Evolutionary conservation across 768 basidiomycete genomes (phyloP), one percentile per base, ranked within the genome.

Genomic region (Cystobasidium onofrii): DNA sequence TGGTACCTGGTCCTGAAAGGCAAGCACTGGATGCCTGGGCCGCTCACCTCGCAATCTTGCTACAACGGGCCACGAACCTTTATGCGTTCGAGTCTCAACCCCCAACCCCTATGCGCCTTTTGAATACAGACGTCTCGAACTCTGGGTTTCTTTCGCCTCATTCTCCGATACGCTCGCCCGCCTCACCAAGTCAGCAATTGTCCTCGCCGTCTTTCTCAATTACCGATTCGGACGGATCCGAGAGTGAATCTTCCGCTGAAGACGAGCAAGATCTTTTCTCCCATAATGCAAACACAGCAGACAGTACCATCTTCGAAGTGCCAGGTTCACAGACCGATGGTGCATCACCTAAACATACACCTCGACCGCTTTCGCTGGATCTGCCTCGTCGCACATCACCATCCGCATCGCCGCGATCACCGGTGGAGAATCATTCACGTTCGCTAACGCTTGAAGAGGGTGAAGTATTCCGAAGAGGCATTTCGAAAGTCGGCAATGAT

Each of bases 401-500:
- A 25, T 6, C 33, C 6, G 20, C 39, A 12, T 67, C 73, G 23
- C 63, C 60, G 12, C 67, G 60, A 20, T 76, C 76, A 10, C 78
- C 78, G 2, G 55, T 79, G n/a, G 76, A 77, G 46, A 60, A 54
- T 36, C 64, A 75, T 6, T 55, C 73, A 1, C 57, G 78, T 1
- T 43, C 52, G 0, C 67, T 77, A 67, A 75, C 74, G 23, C 25
- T 70, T 70, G 96, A 98, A 80, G 96, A 99, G 80, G 92, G 92
- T 0, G 95, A 98, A 81, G 89, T 98, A 46, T 97, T 97, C 83
- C 84, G 94, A 50, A 94, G 95, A 79, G 92, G 93, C 0, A 87
- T 85, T 12, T 88, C 88, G 1, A 83, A 97, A 23, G 81, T 81
- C 0, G 80, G 80, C 1, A 79, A 76, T n/a, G 36, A 36, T n/a